Percentiles rank a stretch among this genome's conserved stretches.
These are phyloP conservation scores for Termitomyces sp. DNA, from an alignment of 768 basidiomycete genomes.

Conservation along the genomic window DNA sequence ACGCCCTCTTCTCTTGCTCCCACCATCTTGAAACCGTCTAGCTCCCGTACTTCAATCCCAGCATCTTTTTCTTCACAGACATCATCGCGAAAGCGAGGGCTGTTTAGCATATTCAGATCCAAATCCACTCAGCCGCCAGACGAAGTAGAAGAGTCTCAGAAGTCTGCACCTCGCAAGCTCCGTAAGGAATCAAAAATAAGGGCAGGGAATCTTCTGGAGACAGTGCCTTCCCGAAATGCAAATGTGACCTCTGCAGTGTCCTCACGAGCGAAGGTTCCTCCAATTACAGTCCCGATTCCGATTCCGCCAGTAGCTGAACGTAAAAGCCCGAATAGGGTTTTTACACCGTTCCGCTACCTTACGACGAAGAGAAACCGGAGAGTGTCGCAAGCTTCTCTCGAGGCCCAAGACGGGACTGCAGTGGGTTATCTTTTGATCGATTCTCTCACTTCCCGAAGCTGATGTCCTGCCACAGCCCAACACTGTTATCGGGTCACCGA, in stretches of 20 bases:
- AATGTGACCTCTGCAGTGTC: constrained; percentile 7
- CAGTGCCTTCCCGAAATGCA: background rate
- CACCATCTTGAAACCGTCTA: constrained; percentile 36
- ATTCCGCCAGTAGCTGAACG: constrained; percentile 25
- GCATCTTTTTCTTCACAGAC: constrained; percentile 32
- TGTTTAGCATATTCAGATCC: constrained; percentile 31
- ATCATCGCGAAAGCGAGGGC: constrained; percentile 30
- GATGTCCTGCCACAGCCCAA: constrained; percentile 40
- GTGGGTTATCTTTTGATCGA: constrained; percentile 35
- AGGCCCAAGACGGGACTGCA: constrained; percentile 75
- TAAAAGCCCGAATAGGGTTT: constrained; percentile 39
- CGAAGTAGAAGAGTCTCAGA: constrained; percentile 16
- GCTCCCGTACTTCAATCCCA: constrained; percentile 32
- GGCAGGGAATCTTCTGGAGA: background rate
- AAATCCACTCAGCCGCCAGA: constrained; percentile 16
- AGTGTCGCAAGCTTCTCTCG: constrained; percentile 68
- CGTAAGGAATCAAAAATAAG: constrained; percentile 12
- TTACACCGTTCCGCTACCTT: constrained; percentile 60
- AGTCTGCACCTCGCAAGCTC: constrained; percentile 13
- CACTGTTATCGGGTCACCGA: constrained; percentile 72
- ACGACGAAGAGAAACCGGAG: constrained; percentile 54
- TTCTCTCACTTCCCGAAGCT: constrained; percentile 3
- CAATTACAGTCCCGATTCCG: constrained; percentile 24
- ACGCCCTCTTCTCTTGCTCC: constrained; percentile 63
- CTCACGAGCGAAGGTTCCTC: constrained; percentile 11